Base-by-base conservation (phyloP, 108 stramenopile species). In the Schizochytrium sp. region DNA sequence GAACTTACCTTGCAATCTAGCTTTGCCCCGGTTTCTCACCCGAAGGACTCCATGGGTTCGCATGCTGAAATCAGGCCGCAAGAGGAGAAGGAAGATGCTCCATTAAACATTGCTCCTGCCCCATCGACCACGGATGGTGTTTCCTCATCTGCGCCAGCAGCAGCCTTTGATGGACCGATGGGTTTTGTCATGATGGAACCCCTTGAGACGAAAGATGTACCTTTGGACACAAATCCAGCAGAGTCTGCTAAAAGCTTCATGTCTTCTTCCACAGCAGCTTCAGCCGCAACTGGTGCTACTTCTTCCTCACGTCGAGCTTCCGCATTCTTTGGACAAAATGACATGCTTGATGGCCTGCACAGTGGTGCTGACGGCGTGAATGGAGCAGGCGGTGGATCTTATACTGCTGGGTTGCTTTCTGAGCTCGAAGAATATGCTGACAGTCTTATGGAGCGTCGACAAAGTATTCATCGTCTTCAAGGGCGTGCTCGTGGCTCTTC, bases 371-470 rank as follows among this genome's bases (percentile, higher is more conserved):
- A 83, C 10, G 76, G 47, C 47, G 10, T 83, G 17, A 13, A 38
- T 8, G 3, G 15, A 47, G 13, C 8, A 10, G 50, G 76, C 28
- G 76, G 50, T 5, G 76, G 76, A 10, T 55, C 47, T 5, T 83
- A 55, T 40, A 83, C 76, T 28, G 76, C 76, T 0, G 76, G 76
- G 28, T 28, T 83, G 15, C 76, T 83, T 8, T 19, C 50, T 53
- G 76, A 83, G 47, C 76, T 83, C 15, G 76, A 83, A 28, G 76
- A 83, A 53, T 83, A 83, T 53, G 76, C 76, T 5, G 76, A 83
- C 28, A 55, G 50, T 28, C 47, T 83, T 53, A 83, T 83, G 76
- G 50, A 83, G 76, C 47, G 76, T 0, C 47, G 76, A 5, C 50
- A 83, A 53, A 83, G 76, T 53, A 83, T 83, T 28, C 76, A 83